Base-by-base conservation (phyloP, 129 eudicot species). In the Scalesia atractyloides region DNA sequence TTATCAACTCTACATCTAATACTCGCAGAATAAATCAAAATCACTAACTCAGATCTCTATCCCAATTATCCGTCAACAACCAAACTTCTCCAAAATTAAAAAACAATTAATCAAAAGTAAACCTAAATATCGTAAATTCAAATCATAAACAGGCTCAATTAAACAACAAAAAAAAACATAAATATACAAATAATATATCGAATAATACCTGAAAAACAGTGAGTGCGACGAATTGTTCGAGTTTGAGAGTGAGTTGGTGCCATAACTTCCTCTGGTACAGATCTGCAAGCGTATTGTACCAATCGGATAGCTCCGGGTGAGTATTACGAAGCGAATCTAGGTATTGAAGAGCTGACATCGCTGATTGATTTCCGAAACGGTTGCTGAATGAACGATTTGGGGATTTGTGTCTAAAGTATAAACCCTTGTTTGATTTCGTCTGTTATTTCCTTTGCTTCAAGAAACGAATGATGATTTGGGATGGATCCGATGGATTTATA, bases 161-260 rank as follows among this genome's bases (percentile, higher is more conserved):
- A n/a, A 30, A 30, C 33, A 30, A 49, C 49, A 39, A 73, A 48
- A 62, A 62, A 51, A 14, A 49, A 20, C 51, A 73, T 48, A n/a
- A 26, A 77, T 22, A 51, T 16, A 43, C 20, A 15, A 3, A 13
- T 20, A 56, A 30, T 17, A 16, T 8, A 67, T 17, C 4, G 30
- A 46, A 19, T 24, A 5, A 7, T 10, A 87, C 96, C 93, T 88
- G 96, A 68, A 92, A 88, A 43, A 85, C 88, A 52, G 96, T 77
- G 76, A 83, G 96, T 24, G 98, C 81, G 49, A 92, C 86, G 76
- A 92, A 89, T 34, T 89, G 94, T 69, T 92, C 96, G 59, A 92
- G 96, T 76, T 89, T 92, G 65, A 83, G 91, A 64, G 97, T 81
- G 50, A 89, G 96, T 82, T 92, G 97, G 54, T 92, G 97, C 97